phyloP scores from a whole-genome alignment of 202 grass and related monocot genomes.

The Musa balbisiana region DNA sequence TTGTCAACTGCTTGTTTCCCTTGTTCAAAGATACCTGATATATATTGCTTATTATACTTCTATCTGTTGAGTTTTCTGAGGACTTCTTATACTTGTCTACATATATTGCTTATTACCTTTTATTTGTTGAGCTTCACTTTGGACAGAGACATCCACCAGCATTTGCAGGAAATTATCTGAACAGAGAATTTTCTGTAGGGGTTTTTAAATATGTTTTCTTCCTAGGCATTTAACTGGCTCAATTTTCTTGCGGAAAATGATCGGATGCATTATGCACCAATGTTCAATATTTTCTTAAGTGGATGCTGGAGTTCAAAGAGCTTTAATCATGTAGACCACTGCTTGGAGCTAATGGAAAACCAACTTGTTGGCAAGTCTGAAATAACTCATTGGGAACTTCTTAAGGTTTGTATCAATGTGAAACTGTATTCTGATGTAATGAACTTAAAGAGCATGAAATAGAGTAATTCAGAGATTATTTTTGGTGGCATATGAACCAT shows the following conservation, averaged over 20 bases:
- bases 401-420: conserved; percentile 49
- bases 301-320: conserved; percentile 32
- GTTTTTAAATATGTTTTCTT: conserved; percentile 18
- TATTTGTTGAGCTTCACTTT: too few species aligned
- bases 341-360: conserved; percentile 69
- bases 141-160: neutral
- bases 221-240: conserved; percentile 61
- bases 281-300: conserved; percentile 78
- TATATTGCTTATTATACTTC: too few species aligned
- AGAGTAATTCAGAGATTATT: neutral
- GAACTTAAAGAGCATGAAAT: neutral
- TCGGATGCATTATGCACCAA: conserved; percentile 22
- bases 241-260: conserved; percentile 51
- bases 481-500: neutral
- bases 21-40: too few species aligned
- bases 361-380: conserved; percentile 78
- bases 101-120: too few species aligned
- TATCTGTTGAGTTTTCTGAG: too few species aligned
- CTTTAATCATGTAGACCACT: conserved; percentile 34
- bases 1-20: neutral
- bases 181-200: neutral
- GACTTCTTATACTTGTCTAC: too few species aligned
- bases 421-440: conserved; percentile 1
- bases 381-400: conserved; percentile 74
- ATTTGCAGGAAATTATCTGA: conserved; percentile 5